Conservation (phyloP, 768 basidiomycete species). For the Leucosporidium yakuticum region DNA sequence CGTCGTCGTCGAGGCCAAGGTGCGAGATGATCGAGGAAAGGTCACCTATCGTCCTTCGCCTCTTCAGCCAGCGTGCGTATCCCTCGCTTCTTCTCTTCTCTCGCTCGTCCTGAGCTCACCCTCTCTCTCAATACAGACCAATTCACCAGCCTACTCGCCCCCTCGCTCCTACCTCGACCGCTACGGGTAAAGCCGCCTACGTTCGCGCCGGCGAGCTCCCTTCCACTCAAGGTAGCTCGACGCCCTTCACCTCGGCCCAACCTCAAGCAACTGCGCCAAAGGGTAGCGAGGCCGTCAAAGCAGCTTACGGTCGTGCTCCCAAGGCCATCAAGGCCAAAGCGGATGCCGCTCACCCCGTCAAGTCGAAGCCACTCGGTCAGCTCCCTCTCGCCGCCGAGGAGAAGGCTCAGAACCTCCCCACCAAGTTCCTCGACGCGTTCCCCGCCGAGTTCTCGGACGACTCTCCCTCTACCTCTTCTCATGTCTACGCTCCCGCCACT, state of each 20-base stretch:
- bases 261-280: not conserved
- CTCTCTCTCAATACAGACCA: not conserved
- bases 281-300: constrained; percentile 6
- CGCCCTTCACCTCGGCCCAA: not conserved
- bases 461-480: constrained; percentile 28
- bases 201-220: constrained; percentile 2
- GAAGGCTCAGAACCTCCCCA: constrained; percentile 41
- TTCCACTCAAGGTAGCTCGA: not conserved
- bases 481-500: constrained; percentile 9
- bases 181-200: constrained; percentile 18
- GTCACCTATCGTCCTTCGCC: constrained; percentile 10
- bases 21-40: not conserved
- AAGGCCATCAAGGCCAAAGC: not conserved
- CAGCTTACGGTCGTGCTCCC: constrained; percentile 13
- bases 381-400: constrained; percentile 22
- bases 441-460: constrained; percentile 56
- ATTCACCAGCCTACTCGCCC: not conserved
- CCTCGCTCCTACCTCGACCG: not conserved
- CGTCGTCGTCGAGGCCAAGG: not conserved
- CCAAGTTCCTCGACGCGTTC: constrained; percentile 52
- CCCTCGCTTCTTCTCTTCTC: not conserved
- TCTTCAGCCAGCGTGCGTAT: constrained; percentile 2
- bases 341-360: not conserved
- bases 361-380: constrained; percentile 4
- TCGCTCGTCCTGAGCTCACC: not conserved